Evolutionary conservation across 129 eudicot species (phyloP).

Genomic region (Ambrosia artemisiifolia): DNA sequence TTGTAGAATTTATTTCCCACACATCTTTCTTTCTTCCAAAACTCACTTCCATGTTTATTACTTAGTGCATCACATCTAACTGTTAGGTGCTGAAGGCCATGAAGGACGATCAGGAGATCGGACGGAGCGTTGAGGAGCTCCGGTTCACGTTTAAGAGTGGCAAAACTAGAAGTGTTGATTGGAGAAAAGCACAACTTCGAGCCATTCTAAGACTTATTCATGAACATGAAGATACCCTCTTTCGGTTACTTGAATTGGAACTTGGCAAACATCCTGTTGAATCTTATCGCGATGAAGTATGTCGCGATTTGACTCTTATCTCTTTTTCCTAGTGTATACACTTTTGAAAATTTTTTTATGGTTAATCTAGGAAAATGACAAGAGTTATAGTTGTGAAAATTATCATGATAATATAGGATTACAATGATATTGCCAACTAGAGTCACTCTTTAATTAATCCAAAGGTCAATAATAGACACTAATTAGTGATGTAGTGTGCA

Average conservation of each 20-base stretch:
- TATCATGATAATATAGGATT: background rate
- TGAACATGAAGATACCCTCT: constrained; percentile 56
- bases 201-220: constrained; percentile 44
- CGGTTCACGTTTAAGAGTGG: constrained; percentile 55
- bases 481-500: constrained; percentile 5
- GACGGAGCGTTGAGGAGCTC: constrained; percentile 35
- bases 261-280: constrained; percentile 81
- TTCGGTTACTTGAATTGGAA: constrained; percentile 55
- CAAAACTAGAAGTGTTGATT: constrained; percentile 49
- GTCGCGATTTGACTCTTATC: background rate
- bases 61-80: background rate
- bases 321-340: background rate
- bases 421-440: background rate
- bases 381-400: background rate
- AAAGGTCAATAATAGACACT: constrained; percentile 3
- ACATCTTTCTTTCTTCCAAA: background rate
- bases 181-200: constrained; percentile 76
- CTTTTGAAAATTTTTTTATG: background rate
- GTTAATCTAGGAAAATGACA: background rate
- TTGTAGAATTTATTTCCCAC: background rate
- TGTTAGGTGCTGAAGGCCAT: constrained; percentile 7
- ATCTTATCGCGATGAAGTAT: constrained; percentile 86
- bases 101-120: constrained; percentile 21
- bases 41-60: background rate
- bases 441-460: background rate